These are phyloP conservation scores for Pulveroboletus sp. DNA, from an alignment of 768 basidiomycete genomes.

Conservation along the genomic window DNA sequence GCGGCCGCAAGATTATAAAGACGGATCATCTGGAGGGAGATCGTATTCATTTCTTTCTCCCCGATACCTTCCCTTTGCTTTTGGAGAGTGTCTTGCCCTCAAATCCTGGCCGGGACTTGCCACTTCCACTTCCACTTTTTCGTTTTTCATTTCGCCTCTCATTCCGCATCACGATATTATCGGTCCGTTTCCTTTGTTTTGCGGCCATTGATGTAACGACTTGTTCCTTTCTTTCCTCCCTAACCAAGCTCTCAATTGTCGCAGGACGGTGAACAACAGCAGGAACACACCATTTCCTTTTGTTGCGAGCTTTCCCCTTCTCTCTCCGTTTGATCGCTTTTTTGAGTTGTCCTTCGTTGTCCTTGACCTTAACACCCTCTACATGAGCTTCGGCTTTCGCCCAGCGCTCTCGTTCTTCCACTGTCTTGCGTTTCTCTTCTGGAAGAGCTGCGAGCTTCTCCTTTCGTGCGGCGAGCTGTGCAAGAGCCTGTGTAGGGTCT, in stretches of 20 bases:
- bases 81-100: conserved; percentile 80
- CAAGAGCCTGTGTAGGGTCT: conserved; percentile 82
- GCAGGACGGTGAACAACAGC: neutral
- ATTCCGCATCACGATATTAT: conserved; percentile 84
- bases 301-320: conserved; percentile 81
- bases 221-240: conserved; percentile 85
- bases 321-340: conserved; percentile 92
- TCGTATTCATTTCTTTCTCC: conserved; percentile 20
- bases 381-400: conserved; percentile 83
- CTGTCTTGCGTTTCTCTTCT: conserved; percentile 75
- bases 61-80: conserved; percentile 32
- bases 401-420: conserved; percentile 85
- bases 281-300: conserved; percentile 73
- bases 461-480: conserved; percentile 71
- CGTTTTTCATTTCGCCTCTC: conserved; percentile 65
- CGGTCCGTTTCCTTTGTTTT: conserved; percentile 83
- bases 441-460: conserved; percentile 72
- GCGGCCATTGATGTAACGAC: conserved; percentile 70
- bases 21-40: neutral
- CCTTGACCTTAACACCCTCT: conserved; percentile 87
- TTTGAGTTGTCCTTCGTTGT: conserved; percentile 80
- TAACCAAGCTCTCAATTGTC: conserved; percentile 28
- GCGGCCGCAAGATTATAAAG: neutral
- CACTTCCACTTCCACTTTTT: conserved; percentile 49
- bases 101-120: conserved; percentile 77